Base-by-base conservation (phyloP, 2,329 filamentous ascomycete genomes). In the Trichoderma sp. region DNA sequence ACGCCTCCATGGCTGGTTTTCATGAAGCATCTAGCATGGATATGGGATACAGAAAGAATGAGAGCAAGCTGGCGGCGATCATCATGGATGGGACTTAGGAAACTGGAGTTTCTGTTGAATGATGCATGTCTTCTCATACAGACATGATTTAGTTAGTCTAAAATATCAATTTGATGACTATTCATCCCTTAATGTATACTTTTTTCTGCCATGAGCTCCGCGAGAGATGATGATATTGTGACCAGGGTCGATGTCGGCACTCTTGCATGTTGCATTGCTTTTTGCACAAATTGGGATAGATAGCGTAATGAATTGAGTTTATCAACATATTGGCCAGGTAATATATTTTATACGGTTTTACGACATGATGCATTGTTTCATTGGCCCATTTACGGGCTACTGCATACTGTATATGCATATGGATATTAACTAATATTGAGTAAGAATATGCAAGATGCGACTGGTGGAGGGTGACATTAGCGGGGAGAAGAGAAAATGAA, bases 11-110 rank as follows among this genome's bases (percentile, higher is more conserved):
- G 67, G 67, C 67, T 70, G 57, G 39, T 53, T 63, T 62, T 61
- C 28, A 62, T 62, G 67, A 62, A 56, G 53, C 57, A 70, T 63
- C 30, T 63, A 63, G 67, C 66, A 69, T 69, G 34, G 56, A n/a
- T 51, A 58, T 51, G 51, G 66, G 66, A 51, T 60, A 69, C 26
- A 58, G 65, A 61, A 61, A 69, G 66, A 61, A 51, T 24, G 36
- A 61, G 28, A 70, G 58, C 15, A 30, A 58, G 51, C 18, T 36
- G 47, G 60, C 51, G 63, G 21, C 57, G 39, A 43, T n/a, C 21
- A 60, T 32, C 15, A 7, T 7, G 60, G 18, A 56, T 30, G 21
- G 60, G 61, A 51, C 6, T 24, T 34, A 47, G 47, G 34, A 26
- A 15, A 36, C 11, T 24, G 57, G 56, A 30, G 56, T 61, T 61